Evolutionary conservation across 768 basidiomycete genomes (phyloP), one percentile per base, ranked within the genome.

Genomic region (Rhizopogon rudus): DNA sequence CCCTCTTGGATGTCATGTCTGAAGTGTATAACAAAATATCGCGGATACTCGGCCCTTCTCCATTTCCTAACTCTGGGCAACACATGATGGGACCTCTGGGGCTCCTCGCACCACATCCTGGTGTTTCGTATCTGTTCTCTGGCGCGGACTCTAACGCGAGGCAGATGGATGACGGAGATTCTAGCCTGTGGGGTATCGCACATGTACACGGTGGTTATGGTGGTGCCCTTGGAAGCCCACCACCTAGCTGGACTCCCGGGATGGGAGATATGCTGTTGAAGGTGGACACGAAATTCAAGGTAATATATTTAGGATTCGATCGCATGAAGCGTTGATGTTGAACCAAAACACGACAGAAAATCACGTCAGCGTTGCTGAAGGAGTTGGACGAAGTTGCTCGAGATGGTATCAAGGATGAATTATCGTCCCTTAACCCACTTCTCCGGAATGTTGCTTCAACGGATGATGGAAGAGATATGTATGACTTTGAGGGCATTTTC

Each of bases 21-120:
- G 91, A 93, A 65, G 83, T 91, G 31, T 96, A 95, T 75, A 85
- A 89, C 71, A 93, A 91, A 70, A 87, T 96, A 40, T 81, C 81
- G 8, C 84, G 84, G 64, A 81, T 92, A 51, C 83, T 96, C 22
- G 91, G 91, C 0, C 87, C 91, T 4, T 91, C 90, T 0, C 85
- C 87, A 0, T 86, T 91, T 64, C 77, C 86, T 6, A 79, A 82
- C 59, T 73, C 82, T 16, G 83, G 83, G 53, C 79, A 87, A 51
- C 86, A 88, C 73, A 88, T 87, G 83, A 86, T 88, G 57, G 80
- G 80, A 2, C 87, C 88, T 13, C 74, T 91, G 13, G 88, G 88
- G 14, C 71, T 84, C 12, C 78, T 91, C 31, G 80, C 87, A 6
- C 88, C 90, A 2, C 86, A 90, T 64, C 90, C 90, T 3, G 90